Evolutionary conservation across 768 basidiomycete species (phyloP).

Genomic region (Mycena crocata): DNA sequence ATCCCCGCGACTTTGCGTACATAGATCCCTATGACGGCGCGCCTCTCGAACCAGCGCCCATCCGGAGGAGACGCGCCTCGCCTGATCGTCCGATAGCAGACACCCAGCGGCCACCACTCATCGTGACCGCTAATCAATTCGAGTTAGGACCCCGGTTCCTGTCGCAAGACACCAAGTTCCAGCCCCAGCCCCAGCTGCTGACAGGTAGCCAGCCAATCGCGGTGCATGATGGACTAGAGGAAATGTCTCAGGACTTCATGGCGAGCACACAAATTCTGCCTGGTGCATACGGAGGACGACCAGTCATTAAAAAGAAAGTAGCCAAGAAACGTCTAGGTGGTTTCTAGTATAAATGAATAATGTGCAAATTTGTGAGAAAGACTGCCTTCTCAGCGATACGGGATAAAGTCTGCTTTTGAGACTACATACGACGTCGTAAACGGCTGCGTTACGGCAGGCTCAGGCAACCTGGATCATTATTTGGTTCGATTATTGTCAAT

Average conservation of each 20-base stretch:
- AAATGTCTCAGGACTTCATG: constrained; percentile 56
- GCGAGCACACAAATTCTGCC: constrained; percentile 79
- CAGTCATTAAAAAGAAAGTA: constrained; percentile 63
- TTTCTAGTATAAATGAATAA: constrained; percentile 67
- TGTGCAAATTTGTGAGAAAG: neutral
- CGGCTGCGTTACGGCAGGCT: too few species aligned
- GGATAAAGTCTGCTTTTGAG: too few species aligned
- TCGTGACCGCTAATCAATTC: constrained; percentile 46
- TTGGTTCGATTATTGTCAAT: too few species aligned
- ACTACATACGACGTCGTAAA: too few species aligned
- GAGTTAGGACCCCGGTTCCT: constrained; percentile 17
- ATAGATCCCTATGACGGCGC: constrained; percentile 63
- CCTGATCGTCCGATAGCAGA: constrained; percentile 29
- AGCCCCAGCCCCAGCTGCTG: neutral
- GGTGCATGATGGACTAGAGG: constrained; percentile 20
- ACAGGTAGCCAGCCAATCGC: constrained; percentile 27
- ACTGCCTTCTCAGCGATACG: too few species aligned
- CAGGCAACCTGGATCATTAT: too few species aligned
- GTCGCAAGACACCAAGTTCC: constrained; percentile 30
- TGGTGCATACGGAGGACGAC: constrained; percentile 77
- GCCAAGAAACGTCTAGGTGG: constrained; percentile 80
- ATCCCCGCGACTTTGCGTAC: constrained; percentile 64
- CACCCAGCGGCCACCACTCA: constrained; percentile 52
- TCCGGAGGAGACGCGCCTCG: constrained; percentile 3
- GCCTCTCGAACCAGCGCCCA: constrained; percentile 32